Conservation (phyloP, 345 rosid species). For the Rhodamnia rubescens region DNA sequence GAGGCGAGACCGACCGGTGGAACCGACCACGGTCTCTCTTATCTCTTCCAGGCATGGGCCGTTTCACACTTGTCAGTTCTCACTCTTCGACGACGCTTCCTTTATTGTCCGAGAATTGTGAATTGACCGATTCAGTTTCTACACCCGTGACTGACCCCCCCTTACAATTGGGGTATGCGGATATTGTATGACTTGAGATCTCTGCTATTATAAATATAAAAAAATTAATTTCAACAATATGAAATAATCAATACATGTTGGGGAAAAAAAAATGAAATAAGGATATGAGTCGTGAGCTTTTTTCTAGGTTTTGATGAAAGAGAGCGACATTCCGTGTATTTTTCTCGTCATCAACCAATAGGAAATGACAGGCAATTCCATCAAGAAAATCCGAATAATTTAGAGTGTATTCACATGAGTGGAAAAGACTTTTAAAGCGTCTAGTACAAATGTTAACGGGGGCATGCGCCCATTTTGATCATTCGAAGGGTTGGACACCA, state of each 20-base stretch:
- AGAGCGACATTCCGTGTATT: neutral
- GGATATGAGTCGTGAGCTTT: neutral
- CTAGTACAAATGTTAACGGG: too few species aligned
- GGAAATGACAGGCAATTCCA: neutral
- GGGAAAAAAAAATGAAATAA: neutral
- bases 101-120: neutral
- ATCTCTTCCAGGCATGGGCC: neutral
- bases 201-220: neutral
- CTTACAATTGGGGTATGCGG: neutral
- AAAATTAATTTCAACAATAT: neutral
- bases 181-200: neutral
- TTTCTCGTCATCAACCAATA: neutral
- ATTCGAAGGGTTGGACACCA: neutral
- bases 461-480: neutral
- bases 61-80: neutral
- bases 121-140: too few species aligned
- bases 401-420: too few species aligned
- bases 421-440: too few species aligned
- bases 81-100: neutral
- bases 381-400: neutral
- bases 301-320: neutral
- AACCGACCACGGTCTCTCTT: neutral
- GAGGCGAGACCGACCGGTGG: neutral
- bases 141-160: neutral
- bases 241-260: neutral